Conservation (phyloP, 768 basidiomycete species). For the Mycena epipterygia region DNA sequence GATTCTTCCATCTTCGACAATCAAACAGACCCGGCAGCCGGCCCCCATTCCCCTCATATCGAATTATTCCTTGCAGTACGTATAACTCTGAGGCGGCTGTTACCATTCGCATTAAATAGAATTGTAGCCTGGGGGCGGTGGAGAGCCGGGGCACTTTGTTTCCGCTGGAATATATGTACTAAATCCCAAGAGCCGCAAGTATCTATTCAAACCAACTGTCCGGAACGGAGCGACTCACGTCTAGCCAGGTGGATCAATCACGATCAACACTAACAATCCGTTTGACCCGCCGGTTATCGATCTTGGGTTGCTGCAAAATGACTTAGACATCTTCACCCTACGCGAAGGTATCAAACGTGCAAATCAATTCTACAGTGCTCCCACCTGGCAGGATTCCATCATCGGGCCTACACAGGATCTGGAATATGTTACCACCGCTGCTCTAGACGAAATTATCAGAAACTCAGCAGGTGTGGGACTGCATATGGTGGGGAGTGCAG, state of each 20-base stretch:
- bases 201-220: neutral
- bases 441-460: neutral
- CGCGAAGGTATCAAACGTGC: neutral
- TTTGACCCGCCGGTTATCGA: slow-evolving; percentile 7
- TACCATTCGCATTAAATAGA: too few relatives aligned
- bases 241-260: neutral
- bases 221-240: neutral
- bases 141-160: neutral
- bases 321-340: neutral
- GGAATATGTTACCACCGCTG: neutral
- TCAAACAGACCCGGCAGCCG: neutral
- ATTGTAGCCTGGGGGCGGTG: neutral
- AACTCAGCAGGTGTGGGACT: neutral
- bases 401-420: neutral
- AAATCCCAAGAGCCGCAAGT: neutral
- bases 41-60: neutral
- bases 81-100: too few relatives aligned
- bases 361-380: neutral
- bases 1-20: slow-evolving; percentile 1
- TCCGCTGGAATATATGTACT: neutral
- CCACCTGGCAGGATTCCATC: neutral
- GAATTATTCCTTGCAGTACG: neutral
- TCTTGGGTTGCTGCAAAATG: neutral
- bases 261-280: neutral
- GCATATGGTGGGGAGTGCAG: neutral